Evolutionary conservation across 2,329 filamentous ascomycete genomes (phyloP), one percentile per base, ranked within the genome.

Genomic region (Diaporthe vexans): DNA sequence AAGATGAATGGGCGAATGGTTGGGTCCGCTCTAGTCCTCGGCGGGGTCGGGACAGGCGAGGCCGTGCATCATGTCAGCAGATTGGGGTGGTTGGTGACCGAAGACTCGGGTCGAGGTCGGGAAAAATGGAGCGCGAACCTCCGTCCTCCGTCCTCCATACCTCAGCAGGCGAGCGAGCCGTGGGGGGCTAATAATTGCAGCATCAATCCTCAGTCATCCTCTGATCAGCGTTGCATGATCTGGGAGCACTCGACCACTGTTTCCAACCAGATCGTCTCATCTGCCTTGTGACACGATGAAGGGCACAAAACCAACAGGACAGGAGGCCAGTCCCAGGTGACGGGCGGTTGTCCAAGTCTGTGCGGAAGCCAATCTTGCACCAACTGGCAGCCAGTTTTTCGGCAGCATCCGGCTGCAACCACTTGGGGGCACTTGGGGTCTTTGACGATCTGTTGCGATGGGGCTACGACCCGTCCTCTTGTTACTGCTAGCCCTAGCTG

Each of bases 51-150:
- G 8, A 61, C 17, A 43, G 56, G 57, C 69, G 56, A 59, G 19
- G n/a, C 43, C 43, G 69, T 40, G 43, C 15, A 48, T 58, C 56
- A 52, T 57, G 57, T 52, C 69, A 51, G 29, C 43, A 46, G 19
- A 8, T 15, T 24, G 24, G 51, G 48, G 19, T n/a, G 21, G 11
- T 21, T 21, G 57, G 56, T 59, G 40, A 15, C 69, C 68, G 21
- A 61, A 40, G 24, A 33, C 10, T 54, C 46, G 57, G 69, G 57
- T 54, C 57, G 29, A 63, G 8, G 57, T 63, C 70, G 57, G 70
- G 26, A 61, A 61, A 63, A 71, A n/a, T 71, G 69, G 46, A 72
- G 46, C 57, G 37, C 70, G 57, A 72, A 56, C 57, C 11, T 63
- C 70, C 57, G 57, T 33, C 57, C 15, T 51, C 56, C 43, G 24